Conservation (phyloP, 192 early-diverging fungal species). For the Backusella morwellensis region DNA sequence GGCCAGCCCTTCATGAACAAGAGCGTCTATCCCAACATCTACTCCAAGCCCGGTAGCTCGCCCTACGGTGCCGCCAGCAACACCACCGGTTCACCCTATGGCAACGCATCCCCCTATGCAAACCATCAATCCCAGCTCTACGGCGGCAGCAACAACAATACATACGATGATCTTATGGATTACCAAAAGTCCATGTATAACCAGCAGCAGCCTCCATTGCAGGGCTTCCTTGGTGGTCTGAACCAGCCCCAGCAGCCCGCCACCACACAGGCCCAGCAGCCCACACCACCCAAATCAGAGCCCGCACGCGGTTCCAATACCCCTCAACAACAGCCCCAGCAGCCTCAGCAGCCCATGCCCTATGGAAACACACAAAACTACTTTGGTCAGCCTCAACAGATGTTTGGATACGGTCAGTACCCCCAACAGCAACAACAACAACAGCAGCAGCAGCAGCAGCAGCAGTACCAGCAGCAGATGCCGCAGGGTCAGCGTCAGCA, state of each 20-base stretch:
- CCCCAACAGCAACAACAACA: conserved; percentile 18
- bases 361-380: neutral
- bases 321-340: conserved; percentile 14
- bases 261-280: conserved; percentile 18
- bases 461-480: conserved; percentile 28
- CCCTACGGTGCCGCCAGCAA: conserved; percentile 15
- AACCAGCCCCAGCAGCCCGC: conserved; percentile 37
- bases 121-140: conserved; percentile 18
- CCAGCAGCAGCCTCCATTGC: conserved; percentile 16
- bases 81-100: conserved; percentile 34
- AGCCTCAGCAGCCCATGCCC: neutral
- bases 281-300: conserved; percentile 30
- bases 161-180: conserved; percentile 45
- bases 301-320: conserved; percentile 15
- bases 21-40: conserved; percentile 81
- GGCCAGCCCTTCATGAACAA: conserved; percentile 84
- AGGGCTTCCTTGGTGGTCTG: conserved; percentile 13
- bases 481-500: conserved; percentile 2
- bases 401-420: neutral
- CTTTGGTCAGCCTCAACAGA: neutral
- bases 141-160: neutral
- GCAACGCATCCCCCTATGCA: conserved; percentile 33
- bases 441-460: neutral
- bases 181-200: conserved; percentile 43
- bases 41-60: conserved; percentile 43